Conservation (phyloP, 2,329 filamentous ascomycete species). For the Drechslerella stenobrocha region DNA sequence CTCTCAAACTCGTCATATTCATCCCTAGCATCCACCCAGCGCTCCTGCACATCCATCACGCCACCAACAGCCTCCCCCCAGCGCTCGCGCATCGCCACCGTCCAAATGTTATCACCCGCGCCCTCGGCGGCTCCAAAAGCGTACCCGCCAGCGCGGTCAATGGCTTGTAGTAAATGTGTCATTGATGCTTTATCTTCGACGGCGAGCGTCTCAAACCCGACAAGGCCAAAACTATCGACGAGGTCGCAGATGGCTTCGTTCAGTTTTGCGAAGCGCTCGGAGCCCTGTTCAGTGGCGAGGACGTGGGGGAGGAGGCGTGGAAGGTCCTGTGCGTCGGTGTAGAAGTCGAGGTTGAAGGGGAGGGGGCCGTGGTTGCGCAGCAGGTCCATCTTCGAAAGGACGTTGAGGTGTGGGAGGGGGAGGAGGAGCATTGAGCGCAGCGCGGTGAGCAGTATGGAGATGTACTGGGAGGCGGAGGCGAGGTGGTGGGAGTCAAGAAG, state of each 20-base stretch:
- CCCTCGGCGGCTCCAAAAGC: constrained; percentile 88
- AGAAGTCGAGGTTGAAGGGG: constrained; percentile 94
- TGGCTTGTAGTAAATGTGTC: constrained; percentile 84
- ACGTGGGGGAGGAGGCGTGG: constrained; percentile 74
- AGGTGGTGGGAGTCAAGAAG: constrained; percentile 92
- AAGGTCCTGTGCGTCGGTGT: constrained; percentile 95
- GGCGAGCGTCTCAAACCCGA: constrained; percentile 88
- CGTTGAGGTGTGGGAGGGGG: constrained; percentile 93
- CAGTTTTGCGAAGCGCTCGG: constrained; percentile 76
- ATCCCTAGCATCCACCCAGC: constrained; percentile 89
- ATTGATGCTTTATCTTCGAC: constrained; percentile 97
- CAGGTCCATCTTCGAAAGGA: constrained; percentile 97
- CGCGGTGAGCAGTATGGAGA: constrained; percentile 89
- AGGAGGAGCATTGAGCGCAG: constrained; percentile 97
- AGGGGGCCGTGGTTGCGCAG: constrained; percentile 72
- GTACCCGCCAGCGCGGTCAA: constrained; percentile 90
- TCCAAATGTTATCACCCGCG: constrained; percentile 96
- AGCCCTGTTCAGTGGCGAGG: constrained; percentile 73
- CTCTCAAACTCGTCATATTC: constrained; percentile 80
- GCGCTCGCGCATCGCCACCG: constrained; percentile 80
- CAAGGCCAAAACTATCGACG: constrained; percentile 85
- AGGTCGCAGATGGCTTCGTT: constrained; percentile 85
- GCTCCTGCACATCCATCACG: constrained; percentile 86
- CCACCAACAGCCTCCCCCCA: constrained; percentile 73
- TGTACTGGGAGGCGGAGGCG: constrained; percentile 89